Percentiles rank a stretch among this genome's conserved stretches.
These are phyloP conservation scores for Parafenestella ontariensis DNA, from an alignment of 2,329 filamentous ascomycete species.

Conservation along the genomic window DNA sequence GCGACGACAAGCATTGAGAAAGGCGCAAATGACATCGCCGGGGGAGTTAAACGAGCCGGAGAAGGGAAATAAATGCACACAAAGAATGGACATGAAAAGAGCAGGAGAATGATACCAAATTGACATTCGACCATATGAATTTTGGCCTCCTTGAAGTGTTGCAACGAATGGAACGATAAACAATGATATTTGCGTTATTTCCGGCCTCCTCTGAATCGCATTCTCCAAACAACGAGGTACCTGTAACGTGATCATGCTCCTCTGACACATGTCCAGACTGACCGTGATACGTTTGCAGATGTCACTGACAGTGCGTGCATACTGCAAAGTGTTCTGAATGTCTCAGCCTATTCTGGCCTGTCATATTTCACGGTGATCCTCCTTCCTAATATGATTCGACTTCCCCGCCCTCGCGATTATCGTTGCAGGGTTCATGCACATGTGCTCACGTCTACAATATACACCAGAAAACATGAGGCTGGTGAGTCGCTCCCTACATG, in stretches of 20 bases:
- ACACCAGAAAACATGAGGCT: not conserved
- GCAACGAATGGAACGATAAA: not conserved
- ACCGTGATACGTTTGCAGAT: not conserved
- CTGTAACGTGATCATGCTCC: not conserved
- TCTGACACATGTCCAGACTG: not conserved
- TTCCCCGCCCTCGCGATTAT: not conserved
- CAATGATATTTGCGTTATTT: not conserved
- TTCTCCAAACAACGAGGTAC: not conserved
- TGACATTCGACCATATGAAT: not conserved
- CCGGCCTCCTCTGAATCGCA: not conserved
- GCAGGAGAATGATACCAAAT: not conserved
- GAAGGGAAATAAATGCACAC: constrained; percentile 50
- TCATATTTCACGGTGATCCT: not conserved
- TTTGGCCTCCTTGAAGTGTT: not conserved
- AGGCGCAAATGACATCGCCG: constrained; percentile 51
- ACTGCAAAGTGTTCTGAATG: not conserved
- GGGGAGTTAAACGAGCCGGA: constrained; percentile 56
- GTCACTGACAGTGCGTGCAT: not conserved
- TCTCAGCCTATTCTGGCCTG: not conserved
- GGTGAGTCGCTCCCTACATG: not conserved
- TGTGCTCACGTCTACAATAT: not conserved
- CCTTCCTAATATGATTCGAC: not conserved
- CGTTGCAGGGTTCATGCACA: not conserved
- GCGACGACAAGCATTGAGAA: constrained; percentile 56
- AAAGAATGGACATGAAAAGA: not conserved